Percentiles rank a stretch among this genome's conserved stretches.
These are phyloP conservation scores for Pharnaceum exiguum DNA, from an alignment of 148 eudicot genomes.

Conservation along the genomic window DNA sequence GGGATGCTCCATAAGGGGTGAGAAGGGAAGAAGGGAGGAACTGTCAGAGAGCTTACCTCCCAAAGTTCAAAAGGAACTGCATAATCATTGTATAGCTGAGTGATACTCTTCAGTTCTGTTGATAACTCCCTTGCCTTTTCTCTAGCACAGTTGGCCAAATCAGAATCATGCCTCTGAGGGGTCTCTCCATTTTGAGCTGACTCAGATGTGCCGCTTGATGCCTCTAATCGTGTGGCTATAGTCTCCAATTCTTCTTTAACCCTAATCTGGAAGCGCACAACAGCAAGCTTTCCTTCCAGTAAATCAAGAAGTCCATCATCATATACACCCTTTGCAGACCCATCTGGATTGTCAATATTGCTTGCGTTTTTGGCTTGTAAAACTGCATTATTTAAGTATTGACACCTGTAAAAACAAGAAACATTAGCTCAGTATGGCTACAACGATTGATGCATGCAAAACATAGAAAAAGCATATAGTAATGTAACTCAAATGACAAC, in stretches of 20 bases:
- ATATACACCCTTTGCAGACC: constrained; percentile 48
- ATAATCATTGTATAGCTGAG: constrained; percentile 89
- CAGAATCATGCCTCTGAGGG: constrained; percentile 35
- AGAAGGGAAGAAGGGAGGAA: neutral
- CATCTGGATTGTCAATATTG: constrained; percentile 39
- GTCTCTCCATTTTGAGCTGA: constrained; percentile 40
- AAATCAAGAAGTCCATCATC: constrained; percentile 89
- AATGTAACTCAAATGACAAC: too few species aligned
- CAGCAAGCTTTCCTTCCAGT: constrained; percentile 94
- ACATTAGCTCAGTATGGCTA: constrained; percentile 3
- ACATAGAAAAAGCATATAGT: neutral
- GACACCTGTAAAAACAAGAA: constrained; percentile 59
- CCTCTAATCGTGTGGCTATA: constrained; percentile 50
- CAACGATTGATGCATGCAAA: neutral
- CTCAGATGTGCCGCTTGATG: constrained; percentile 48
- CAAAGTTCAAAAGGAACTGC: constrained; percentile 95
- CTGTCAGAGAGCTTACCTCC: constrained; percentile 73
- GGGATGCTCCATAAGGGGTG: neutral
- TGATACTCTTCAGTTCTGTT: constrained; percentile 75
- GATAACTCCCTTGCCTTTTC: constrained; percentile 85
- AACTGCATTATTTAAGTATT: constrained; percentile 86
- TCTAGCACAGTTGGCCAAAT: constrained; percentile 28
- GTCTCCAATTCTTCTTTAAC: constrained; percentile 69
- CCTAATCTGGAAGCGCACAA: constrained; percentile 85
- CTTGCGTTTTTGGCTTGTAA: constrained; percentile 87